These are phyloP conservation scores for Protomyces lactucae-debilis DNA, from an alignment of 1,139 yeast genomes.

Conservation along the genomic window DNA sequence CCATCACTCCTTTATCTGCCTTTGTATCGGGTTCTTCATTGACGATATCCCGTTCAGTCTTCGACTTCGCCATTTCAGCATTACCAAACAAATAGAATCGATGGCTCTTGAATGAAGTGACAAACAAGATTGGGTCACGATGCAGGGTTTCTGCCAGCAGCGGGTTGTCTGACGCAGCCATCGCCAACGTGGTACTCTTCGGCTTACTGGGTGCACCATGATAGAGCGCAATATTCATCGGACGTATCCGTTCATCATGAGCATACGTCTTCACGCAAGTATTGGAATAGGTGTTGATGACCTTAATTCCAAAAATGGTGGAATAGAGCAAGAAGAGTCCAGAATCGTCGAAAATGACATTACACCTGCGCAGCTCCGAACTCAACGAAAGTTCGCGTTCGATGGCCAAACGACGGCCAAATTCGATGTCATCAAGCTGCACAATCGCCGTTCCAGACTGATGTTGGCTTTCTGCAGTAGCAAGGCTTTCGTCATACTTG, in stretches of 20 bases:
- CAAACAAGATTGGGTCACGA: slow-evolving; percentile 41
- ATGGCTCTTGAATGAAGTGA: slow-evolving; percentile 39
- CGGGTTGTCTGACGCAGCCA: slow-evolving; percentile 44
- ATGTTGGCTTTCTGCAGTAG: slow-evolving; percentile 36
- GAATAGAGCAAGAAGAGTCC: slow-evolving; percentile 42
- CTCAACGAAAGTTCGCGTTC: slow-evolving; percentile 37
- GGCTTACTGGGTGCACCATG: slow-evolving; percentile 38
- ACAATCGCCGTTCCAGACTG: slow-evolving; percentile 36
- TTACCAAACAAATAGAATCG: slow-evolving; percentile 42
- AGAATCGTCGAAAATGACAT: slow-evolving; percentile 41
- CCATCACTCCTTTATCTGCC: not conserved
- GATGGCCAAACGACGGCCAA: slow-evolving; percentile 37
- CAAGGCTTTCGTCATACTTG: slow-evolving; percentile 41
- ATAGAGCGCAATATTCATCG: slow-evolving; percentile 37
- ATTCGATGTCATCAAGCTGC: slow-evolving; percentile 37
- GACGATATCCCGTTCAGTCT: slow-evolving; percentile 34
- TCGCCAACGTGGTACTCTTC: slow-evolving; percentile 38
- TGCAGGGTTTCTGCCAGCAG: slow-evolving; percentile 41
- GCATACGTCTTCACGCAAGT: slow-evolving; percentile 40
- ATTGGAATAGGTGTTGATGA: slow-evolving; percentile 40
- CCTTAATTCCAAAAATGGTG: slow-evolving; percentile 41
- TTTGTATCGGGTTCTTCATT: slow-evolving; percentile 33
- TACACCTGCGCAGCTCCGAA: not conserved
- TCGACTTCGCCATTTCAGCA: slow-evolving; percentile 30
- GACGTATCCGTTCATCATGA: slow-evolving; percentile 39